A percentile compares a stretch with the other conserved stretches of the same genome.
Evolutionary conservation across 2,329 filamentous ascomycete genomes (phyloP).

Genomic region (Hypomyces rosellus): DNA sequence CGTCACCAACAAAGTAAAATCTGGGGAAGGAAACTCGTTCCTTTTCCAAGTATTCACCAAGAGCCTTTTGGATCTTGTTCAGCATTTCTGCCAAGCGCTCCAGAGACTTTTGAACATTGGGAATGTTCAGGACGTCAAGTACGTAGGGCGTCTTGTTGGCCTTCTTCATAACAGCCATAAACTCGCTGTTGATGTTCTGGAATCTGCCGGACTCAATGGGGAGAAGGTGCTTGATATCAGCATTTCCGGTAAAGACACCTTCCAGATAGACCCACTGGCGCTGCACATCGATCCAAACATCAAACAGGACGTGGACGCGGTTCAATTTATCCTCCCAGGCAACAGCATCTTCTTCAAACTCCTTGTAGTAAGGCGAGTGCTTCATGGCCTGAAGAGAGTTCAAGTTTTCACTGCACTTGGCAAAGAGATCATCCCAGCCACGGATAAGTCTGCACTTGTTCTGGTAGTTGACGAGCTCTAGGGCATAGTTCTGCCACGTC

Average conservation of each 20-base stretch:
- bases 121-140: slow-evolving; percentile 91
- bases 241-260: slow-evolving; percentile 97
- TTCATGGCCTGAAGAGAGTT: slow-evolving; percentile 98
- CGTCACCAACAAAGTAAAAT: slow-evolving; percentile 99
- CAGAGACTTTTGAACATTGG: slow-evolving; percentile 90
- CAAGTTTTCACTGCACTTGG: slow-evolving; percentile 95
- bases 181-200: slow-evolving; percentile 98
- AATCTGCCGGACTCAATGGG: slow-evolving; percentile 96
- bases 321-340: slow-evolving; percentile 98
- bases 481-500: slow-evolving; percentile 89
- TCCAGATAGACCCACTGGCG: slow-evolving; percentile 99
- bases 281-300: slow-evolving; percentile 99
- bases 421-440: slow-evolving; percentile 96
- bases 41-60: slow-evolving; percentile 96
- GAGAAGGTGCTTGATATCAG: slow-evolving; percentile 95
- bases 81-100: slow-evolving; percentile 94
- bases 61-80: slow-evolving; percentile 98
- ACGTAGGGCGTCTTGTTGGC: slow-evolving; percentile 95
- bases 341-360: slow-evolving; percentile 95
- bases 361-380: slow-evolving; percentile 98
- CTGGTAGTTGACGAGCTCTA: slow-evolving; percentile 95
- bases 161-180: slow-evolving; percentile 99
- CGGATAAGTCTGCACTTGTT: slow-evolving; percentile 96
- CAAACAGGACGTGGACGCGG: slow-evolving; percentile 92
- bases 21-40: slow-evolving; percentile 95